A percentile compares a stretch with the other conserved stretches of the same genome.
These are phyloP conservation scores for Saururus chinensis DNA, from an alignment of 164 flowering plant genomes.

Conservation along the genomic window DNA sequence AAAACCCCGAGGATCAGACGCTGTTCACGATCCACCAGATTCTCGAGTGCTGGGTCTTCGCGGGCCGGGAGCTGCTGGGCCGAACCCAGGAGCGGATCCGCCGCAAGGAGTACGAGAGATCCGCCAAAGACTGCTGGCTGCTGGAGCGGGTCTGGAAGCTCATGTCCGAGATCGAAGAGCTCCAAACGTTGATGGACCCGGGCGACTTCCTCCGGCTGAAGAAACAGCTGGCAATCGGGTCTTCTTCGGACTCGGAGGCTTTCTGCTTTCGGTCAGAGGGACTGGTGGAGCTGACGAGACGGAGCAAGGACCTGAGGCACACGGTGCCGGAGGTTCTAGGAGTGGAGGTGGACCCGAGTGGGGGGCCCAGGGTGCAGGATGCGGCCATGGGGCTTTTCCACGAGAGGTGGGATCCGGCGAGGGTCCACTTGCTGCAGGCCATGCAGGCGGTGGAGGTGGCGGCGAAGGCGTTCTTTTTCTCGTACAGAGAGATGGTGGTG, in stretches of 20 bases:
- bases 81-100: slow-evolving; percentile 34
- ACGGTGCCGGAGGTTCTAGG: slow-evolving; percentile 65
- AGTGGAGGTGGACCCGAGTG: slow-evolving; percentile 85
- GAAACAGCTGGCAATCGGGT: slow-evolving; percentile 39
- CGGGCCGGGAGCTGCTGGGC: slow-evolving; percentile 26
- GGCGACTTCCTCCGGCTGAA: slow-evolving; percentile 68
- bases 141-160: slow-evolving; percentile 69
- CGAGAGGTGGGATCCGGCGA: slow-evolving; percentile 30
- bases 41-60: slow-evolving; percentile 57
- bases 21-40: slow-evolving; percentile 61
- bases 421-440: slow-evolving; percentile 62
- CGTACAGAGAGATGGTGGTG: slow-evolving; percentile 54
- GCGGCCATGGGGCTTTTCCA: slow-evolving; percentile 71
- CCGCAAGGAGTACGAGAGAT: slow-evolving; percentile 18
- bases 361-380: slow-evolving; percentile 86
- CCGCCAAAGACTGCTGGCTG: slow-evolving; percentile 51
- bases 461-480: slow-evolving; percentile 62
- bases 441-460: slow-evolving; percentile 66
- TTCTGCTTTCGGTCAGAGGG: slow-evolving; percentile 66
- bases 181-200: slow-evolving; percentile 69
- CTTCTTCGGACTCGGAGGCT: slow-evolving; percentile 14
- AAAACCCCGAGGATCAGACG: slow-evolving; percentile 30
- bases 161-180: slow-evolving; percentile 50
- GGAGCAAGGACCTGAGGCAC: slow-evolving; percentile 58
- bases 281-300: slow-evolving; percentile 37